Evolutionary conservation across 768 basidiomycete genomes (phyloP), one percentile per base, ranked within the genome.

Genomic region (Suillus occidentalis): DNA sequence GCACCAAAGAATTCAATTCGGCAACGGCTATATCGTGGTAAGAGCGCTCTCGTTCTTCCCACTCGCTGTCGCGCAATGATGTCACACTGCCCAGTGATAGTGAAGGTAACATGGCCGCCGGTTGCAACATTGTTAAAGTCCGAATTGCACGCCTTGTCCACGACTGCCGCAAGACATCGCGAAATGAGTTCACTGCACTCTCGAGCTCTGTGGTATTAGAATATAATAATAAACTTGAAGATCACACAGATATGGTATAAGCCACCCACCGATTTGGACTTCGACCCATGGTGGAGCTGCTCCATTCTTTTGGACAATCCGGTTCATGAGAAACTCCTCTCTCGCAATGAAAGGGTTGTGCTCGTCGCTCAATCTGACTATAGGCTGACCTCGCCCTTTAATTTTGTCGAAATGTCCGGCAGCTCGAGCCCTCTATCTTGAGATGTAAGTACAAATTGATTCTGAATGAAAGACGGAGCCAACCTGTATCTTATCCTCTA

Each of bases 261-360:
- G 14, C 10, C 25, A 73, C 84, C 55, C 66, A 87, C 89, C 89
- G 63, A 81, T 79, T 75, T 94, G 93, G 40, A 92, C 70, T 76
- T 95, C 92, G 1, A 95, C 88, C 93, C 94, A 95, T 4, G 91
- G 89, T 37, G 93, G 94, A 4, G 87, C 85, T 7, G 89, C 90
- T n/a, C 90, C 92, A 67, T 93, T 89, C 59, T 87, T 81, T 71
- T 92, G 88, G 8, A 95, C 84, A 64, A 94, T 92, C 14, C 93
- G 86, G 69, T 94, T 95, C 89, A 95, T 88, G 57, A 95, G 78
- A 69, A 89, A 91, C 72, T 94, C 92, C 68, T 91, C 90, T 9
- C 89, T 82, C 8, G 84, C 84, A 65, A 95, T 89, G 75, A 85
- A 87, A 13, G 85, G 87, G 69, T 88, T 88, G n/a, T 75, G 72